phyloP scores from a whole-genome alignment of 2,329 filamentous ascomycete species.

The Claviceps capensis region DNA sequence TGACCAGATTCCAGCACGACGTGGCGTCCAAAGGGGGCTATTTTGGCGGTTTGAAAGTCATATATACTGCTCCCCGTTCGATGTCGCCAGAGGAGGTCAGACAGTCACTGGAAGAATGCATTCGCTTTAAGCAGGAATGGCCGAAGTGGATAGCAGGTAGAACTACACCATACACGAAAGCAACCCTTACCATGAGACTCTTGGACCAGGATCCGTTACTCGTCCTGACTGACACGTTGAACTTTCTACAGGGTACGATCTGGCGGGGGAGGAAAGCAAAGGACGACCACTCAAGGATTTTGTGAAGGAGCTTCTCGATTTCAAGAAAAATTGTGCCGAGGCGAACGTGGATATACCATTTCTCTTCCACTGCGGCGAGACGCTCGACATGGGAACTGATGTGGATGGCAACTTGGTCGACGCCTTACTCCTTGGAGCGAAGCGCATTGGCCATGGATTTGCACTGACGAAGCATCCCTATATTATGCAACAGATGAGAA shows the following conservation, averaged over 20 bases:
- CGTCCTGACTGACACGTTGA: neutral
- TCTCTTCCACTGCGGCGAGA: constrained; percentile 66
- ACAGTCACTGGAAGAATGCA: constrained; percentile 44
- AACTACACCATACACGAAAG: neutral
- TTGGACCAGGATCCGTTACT: neutral
- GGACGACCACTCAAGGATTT: constrained; percentile 46
- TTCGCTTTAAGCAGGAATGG: constrained; percentile 43
- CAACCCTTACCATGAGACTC: neutral
- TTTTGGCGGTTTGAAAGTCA: constrained; percentile 55
- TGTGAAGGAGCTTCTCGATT: constrained; percentile 39
- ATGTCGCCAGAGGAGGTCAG: constrained; percentile 35
- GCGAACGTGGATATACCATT: constrained; percentile 49
- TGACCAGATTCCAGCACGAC: constrained; percentile 31
- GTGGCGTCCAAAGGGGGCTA: constrained; percentile 17
- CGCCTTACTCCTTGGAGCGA: constrained; percentile 49
- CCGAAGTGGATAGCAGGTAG: constrained; percentile 48
- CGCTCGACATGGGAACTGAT: constrained; percentile 49
- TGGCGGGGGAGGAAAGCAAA: constrained; percentile 53
- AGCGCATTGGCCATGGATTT: constrained; percentile 63
- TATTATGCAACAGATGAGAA: constrained; percentile 52
- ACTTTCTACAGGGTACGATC: constrained; percentile 43
- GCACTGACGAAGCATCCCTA: constrained; percentile 52
- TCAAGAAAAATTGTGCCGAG: constrained; percentile 35
- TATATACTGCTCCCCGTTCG: constrained; percentile 56
- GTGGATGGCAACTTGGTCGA: constrained; percentile 57